Evolutionary conservation across 2,329 filamentous ascomycete species (phyloP).

Genomic region (Intubia oerlemansii): DNA sequence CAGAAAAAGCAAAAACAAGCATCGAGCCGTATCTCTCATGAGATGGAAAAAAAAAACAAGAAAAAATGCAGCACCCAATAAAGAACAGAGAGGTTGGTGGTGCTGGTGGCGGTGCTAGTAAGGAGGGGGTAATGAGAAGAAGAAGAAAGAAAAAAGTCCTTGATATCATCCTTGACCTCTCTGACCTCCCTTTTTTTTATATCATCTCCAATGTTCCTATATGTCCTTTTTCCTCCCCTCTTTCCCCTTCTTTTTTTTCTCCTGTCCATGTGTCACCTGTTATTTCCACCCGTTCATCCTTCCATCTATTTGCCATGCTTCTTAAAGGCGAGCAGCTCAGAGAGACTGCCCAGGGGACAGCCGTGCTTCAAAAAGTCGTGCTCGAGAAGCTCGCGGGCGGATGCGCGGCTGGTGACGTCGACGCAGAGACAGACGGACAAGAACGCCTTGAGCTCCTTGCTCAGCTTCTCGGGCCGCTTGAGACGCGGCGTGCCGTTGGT

Average conservation of each 20-base stretch:
- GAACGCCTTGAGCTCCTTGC: constrained; percentile 95
- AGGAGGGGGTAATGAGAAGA: too few relatives aligned
- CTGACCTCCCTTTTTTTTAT: too few relatives aligned
- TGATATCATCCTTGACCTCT: too few relatives aligned
- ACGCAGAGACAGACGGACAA: constrained; percentile 90
- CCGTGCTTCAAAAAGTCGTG: constrained; percentile 92
- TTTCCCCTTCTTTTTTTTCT: background rate
- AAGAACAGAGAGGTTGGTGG: too few relatives aligned
- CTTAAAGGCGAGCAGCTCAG: constrained; percentile 77
- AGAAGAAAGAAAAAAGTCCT: too few relatives aligned
- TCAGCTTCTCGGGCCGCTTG: constrained; percentile 96
- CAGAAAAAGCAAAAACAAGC: too few relatives aligned
- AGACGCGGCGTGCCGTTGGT: constrained; percentile 92
- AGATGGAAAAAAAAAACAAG: too few relatives aligned
- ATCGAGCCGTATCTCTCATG: too few relatives aligned
- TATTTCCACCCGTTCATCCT: background rate
- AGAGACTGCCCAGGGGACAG: constrained; percentile 61
- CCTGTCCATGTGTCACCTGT: background rate
- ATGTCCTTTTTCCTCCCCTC: too few relatives aligned
- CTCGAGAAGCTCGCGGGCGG: constrained; percentile 67
- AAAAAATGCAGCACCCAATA: too few relatives aligned
- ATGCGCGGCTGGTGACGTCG: constrained; percentile 85
- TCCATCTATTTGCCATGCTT: constrained; percentile 38
- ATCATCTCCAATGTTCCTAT: too few relatives aligned
- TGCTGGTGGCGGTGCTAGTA: too few relatives aligned